Conservation (phyloP, 768 basidiomycete species). For the Termitomyces sp. region DNA sequence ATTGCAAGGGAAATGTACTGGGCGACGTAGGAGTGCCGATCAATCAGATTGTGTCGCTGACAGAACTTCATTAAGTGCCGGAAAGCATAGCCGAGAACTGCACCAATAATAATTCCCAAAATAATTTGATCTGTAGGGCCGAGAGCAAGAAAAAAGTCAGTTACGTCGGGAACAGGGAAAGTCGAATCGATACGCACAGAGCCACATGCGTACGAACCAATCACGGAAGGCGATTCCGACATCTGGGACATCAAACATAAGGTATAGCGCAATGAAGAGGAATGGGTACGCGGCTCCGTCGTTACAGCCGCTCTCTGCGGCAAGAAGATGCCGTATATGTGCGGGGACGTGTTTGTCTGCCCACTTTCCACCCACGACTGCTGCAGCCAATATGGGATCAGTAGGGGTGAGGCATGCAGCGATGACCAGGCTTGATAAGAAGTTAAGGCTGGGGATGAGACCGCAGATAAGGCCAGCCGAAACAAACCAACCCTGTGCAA, state of each 20-base stretch:
- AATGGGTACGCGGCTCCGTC: slow-evolving; percentile 98
- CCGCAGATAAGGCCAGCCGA: slow-evolving; percentile 90
- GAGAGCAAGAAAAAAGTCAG: slow-evolving; percentile 3
- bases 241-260: slow-evolving; percentile 62
- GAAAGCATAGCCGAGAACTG: slow-evolving; percentile 72
- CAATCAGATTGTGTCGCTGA: slow-evolving; percentile 80
- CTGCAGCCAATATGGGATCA: slow-evolving; percentile 90
- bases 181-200: slow-evolving; percentile 52
- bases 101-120: slow-evolving; percentile 72
- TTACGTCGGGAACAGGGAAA: slow-evolving; percentile 7
- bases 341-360: slow-evolving; percentile 96
- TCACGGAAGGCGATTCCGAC: slow-evolving; percentile 68
- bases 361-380: slow-evolving; percentile 93
- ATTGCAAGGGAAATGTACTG: slow-evolving; percentile 85
- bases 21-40: slow-evolving; percentile 91
- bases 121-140: slow-evolving; percentile 66
- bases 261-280: slow-evolving; percentile 84
- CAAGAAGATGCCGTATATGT: slow-evolving; percentile 62
- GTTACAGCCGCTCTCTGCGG: slow-evolving; percentile 88
- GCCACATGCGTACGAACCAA: slow-evolving; percentile 87
- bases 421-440: slow-evolving; percentile 85
- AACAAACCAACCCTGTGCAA: slow-evolving; percentile 84
- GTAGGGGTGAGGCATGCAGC: slow-evolving; percentile 94
- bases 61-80: slow-evolving; percentile 93
- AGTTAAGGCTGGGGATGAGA: slow-evolving; percentile 84